phyloP scores from a whole-genome alignment of 1,284 basidiomycete species.

The Lentinus polychrous region DNA sequence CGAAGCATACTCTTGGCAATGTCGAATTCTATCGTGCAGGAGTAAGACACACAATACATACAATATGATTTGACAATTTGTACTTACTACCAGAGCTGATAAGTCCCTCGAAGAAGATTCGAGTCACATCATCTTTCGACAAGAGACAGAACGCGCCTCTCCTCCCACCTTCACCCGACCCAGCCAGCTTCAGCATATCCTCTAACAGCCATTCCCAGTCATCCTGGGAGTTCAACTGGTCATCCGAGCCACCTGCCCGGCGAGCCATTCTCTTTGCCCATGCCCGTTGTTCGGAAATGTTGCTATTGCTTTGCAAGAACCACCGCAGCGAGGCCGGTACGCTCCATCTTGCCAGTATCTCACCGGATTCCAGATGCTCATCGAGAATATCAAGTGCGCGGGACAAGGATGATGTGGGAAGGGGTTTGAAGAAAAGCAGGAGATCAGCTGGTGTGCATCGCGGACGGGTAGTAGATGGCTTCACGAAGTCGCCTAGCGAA shows the following conservation, averaged over 20 bases:
- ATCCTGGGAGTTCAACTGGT: conserved; percentile 52
- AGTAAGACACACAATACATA: conserved; percentile 1
- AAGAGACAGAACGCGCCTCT: conserved; percentile 78
- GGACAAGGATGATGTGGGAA: conserved; percentile 69
- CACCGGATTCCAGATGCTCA: conserved; percentile 88
- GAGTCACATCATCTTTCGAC: conserved; percentile 60
- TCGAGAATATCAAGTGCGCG: conserved; percentile 84
- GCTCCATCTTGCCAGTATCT: conserved; percentile 83
- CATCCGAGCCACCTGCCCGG: conserved; percentile 51
- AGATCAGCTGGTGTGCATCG: conserved; percentile 64
- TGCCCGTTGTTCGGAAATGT: conserved; percentile 67
- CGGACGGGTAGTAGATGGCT: conserved; percentile 60
- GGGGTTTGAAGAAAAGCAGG: conserved; percentile 74
- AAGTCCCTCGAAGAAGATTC: conserved; percentile 79
- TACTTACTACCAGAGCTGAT: conserved; percentile 82
- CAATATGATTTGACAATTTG: not conserved
- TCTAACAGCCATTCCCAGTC: conserved; percentile 84
- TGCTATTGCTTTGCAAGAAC: conserved; percentile 73
- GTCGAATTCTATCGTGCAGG: conserved; percentile 56
- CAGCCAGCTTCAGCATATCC: conserved; percentile 81
- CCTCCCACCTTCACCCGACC: conserved; percentile 53
- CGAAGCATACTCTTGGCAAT: conserved; percentile 66
- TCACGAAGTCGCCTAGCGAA: conserved; percentile 74
- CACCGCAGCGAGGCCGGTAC: conserved; percentile 76
- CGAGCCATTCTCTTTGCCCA: conserved; percentile 85